Conservation (phyloP, 768 basidiomycete species). For the Mycena olivaceomarginata region DNA sequence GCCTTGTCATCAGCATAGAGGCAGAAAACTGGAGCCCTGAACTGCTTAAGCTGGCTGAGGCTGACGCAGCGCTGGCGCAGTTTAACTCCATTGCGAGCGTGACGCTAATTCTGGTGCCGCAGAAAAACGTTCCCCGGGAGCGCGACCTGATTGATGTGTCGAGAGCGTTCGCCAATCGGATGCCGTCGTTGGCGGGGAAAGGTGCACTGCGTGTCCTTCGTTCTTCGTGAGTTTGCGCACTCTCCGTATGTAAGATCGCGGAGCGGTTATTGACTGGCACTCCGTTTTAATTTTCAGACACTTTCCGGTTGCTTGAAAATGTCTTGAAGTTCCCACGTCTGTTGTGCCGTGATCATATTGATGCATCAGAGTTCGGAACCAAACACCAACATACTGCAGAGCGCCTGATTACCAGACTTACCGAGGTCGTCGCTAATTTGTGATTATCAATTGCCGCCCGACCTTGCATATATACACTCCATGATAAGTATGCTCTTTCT, state of each 20-base stretch:
- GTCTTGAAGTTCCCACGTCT: no score
- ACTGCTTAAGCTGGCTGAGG: not conserved
- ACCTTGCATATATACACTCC: no score
- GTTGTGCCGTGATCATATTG: no score
- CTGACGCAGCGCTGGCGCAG: not conserved
- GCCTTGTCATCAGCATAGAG: constrained; percentile 11
- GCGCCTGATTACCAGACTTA: no score
- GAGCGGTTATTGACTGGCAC: not conserved
- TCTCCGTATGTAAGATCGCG: no score
- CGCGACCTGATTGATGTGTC: constrained; percentile 27
- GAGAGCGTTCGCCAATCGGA: not conserved
- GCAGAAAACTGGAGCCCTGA: constrained; percentile 10
- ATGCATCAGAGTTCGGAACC: no score
- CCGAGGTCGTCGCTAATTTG: no score
- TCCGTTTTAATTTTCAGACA: not conserved
- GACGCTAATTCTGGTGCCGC: constrained; percentile 1
- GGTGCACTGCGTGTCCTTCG: constrained; percentile 27
- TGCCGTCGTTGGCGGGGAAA: constrained; percentile 13
- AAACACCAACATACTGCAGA: no score
- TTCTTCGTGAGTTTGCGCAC: not conserved
- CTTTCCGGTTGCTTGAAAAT: not conserved
- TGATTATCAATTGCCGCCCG: no score
- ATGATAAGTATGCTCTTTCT: not conserved
- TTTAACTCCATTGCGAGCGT: not conserved
- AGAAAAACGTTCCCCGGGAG: not conserved